Percentiles rank a stretch among this genome's conserved stretches.
Evolutionary conservation across 202 grass and related monocot species (phyloP).

Genomic region (Bolboschoenoplectus hybrid): DNA sequence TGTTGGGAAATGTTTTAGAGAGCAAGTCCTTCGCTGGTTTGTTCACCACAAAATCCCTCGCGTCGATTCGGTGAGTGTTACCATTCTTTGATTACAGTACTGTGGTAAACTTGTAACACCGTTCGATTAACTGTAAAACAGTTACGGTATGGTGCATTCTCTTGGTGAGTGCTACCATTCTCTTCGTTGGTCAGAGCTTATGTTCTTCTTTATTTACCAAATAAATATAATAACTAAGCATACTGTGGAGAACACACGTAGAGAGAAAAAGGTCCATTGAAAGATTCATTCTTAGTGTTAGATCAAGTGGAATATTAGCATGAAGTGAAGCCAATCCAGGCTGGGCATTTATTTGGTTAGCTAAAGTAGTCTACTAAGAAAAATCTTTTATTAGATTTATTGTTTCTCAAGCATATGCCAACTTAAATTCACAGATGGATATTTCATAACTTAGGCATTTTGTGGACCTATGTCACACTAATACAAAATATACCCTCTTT

Average conservation of each 20-base stretch:
- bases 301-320: not conserved
- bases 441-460: not conserved
- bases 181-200: not conserved
- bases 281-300: not conserved
- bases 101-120: not conserved
- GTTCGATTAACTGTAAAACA: not conserved
- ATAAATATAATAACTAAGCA: not conserved
- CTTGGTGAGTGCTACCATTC: not conserved
- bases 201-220: not conserved
- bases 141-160: not conserved
- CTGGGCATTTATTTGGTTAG: not conserved
- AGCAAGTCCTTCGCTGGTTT: constrained; percentile 97
- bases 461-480: not conserved
- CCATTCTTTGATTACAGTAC: not conserved
- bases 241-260: not conserved
- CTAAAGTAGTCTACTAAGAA: not conserved
- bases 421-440: not conserved
- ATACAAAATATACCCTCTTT: no score
- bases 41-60: constrained; percentile 84
- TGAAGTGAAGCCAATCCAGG: not conserved
- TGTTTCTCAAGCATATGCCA: not conserved
- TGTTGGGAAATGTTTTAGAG: constrained; percentile 86
- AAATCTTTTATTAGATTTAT: not conserved
- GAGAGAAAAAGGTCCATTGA: not conserved
- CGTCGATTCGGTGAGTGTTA: constrained; percentile 84